These are phyloP conservation scores for Chlamydomonas sphaeroides DNA, from an alignment of 139 green algal species.

Conservation along the genomic window DNA sequence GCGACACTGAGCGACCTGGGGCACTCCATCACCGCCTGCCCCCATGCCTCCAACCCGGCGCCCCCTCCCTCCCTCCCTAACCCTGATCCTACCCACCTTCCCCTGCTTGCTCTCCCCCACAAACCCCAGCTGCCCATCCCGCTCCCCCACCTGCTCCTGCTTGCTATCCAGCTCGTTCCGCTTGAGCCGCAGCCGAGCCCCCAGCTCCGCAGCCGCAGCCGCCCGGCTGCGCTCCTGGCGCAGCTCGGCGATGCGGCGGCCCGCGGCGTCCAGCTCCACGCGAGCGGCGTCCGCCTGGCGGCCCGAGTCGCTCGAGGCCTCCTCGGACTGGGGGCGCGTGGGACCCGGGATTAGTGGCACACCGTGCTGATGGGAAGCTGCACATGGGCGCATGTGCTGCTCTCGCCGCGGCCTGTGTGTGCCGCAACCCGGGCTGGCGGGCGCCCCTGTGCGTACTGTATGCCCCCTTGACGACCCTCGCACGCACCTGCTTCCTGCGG, in stretches of 20 bases:
- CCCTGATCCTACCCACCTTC: too few relatives aligned
- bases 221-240: conserved; percentile 26
- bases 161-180: conserved; percentile 22
- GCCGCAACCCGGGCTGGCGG: too few relatives aligned
- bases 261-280: not conserved
- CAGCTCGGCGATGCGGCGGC: conserved; percentile 23
- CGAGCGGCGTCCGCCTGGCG: not conserved
- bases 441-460: too few relatives aligned
- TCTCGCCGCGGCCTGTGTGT: too few relatives aligned
- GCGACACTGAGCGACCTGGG: too few relatives aligned
- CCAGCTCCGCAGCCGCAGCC: conserved; percentile 14
- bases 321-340: not conserved
- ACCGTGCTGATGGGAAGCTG: too few relatives aligned
- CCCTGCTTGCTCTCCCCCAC: too few relatives aligned
- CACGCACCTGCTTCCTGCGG: conserved; percentile 13
- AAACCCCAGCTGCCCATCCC: not conserved
- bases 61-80: too few relatives aligned
- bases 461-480: too few relatives aligned
- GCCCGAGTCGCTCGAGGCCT: not conserved
- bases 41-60: too few relatives aligned
- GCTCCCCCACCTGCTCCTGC: conserved; percentile 25
- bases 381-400: not conserved
- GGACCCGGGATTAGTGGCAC: too few relatives aligned
- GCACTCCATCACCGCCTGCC: too few relatives aligned
- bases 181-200: conserved; percentile 31